Conservation (phyloP, 148 eudicot genomes). For the Drosera capensis region DNA sequence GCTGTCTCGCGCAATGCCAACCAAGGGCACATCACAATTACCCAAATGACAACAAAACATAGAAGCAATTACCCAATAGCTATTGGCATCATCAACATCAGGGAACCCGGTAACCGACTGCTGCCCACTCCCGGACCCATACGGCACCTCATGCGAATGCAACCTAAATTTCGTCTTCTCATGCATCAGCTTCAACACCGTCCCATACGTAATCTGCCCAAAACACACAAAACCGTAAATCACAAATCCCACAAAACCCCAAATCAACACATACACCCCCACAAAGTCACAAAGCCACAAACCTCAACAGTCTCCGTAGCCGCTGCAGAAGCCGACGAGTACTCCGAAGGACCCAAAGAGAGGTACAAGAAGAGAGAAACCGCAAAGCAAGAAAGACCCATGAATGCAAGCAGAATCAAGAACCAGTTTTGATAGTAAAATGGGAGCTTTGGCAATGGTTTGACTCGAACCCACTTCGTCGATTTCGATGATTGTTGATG, state of each 20-base stretch:
- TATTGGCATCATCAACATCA: constrained; percentile 76
- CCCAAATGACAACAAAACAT: background rate
- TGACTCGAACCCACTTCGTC: background rate
- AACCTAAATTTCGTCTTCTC: constrained; percentile 66
- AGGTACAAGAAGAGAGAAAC: background rate
- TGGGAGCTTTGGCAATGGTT: background rate
- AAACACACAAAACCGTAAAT: constrained; percentile 1
- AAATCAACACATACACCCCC: background rate
- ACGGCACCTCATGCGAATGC: constrained; percentile 93
- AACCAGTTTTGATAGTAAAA: background rate
- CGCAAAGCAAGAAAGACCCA: background rate
- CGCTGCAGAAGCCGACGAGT: background rate
- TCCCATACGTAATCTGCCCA: constrained; percentile 74
- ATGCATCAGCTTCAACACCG: constrained; percentile 80
- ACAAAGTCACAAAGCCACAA: no score
- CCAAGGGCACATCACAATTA: background rate
- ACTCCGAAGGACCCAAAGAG: background rate
- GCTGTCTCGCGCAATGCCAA: no score
- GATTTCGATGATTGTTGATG: no score
- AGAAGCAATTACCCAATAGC: constrained; percentile 67
- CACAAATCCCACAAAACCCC: background rate
- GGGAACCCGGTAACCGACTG: constrained; percentile 95
- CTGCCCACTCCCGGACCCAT: constrained; percentile 98
- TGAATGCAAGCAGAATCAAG: background rate
- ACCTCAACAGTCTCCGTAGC: background rate